Evolutionary conservation across 768 basidiomycete genomes (phyloP), one percentile per base, ranked within the genome.

Genomic region (Calocera cornea): DNA sequence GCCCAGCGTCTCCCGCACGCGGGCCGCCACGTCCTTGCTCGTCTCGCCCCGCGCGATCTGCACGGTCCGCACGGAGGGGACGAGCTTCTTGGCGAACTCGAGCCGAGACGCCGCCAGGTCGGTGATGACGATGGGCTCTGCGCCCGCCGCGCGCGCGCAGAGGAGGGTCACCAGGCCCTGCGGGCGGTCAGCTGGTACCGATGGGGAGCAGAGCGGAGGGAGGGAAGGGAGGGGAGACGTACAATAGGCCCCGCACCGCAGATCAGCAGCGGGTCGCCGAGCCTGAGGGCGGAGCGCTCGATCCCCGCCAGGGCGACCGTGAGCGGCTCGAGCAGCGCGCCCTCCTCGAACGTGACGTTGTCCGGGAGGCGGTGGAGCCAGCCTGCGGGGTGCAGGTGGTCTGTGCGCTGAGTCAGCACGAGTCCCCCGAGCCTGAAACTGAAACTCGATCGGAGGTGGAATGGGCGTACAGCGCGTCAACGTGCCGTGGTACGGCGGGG

Each of bases 211-310:
- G 33, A 17, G 22, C 17, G 7, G 10, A 24, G 17, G 17, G 49
- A 33, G 19, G 19, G 16, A 10, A 16, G 63, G 63, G 33, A 64
- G 29, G 16, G 63, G 16, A 40, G 19, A 38, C 41, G 64, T 34
- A 78, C 79, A 69, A 80, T 79, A 7, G 79, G 78, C 14, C 78
- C 79, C 16, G 78, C 78, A 33, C 78, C 78, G 54, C 75, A 76
- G 67, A 80, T 77, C 11, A 79, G 72, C 1, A 79, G 64, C 0
- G 78, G 77, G 69, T 80, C 78, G 31, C 78, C 78, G 7, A 79
- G 72, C 31, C 65, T 69, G 27, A 78, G 69, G 7, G 71, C 74
- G 2, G 77, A 74, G 27, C 78, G 71, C 68, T 79, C 77, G 36
- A 79, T 69, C 2, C 78, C 79, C 0, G 78, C 78, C 11, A 80